phyloP scores from a whole-genome alignment of 2,329 filamentous ascomycete species.

The Hysterium pulicare region DNA sequence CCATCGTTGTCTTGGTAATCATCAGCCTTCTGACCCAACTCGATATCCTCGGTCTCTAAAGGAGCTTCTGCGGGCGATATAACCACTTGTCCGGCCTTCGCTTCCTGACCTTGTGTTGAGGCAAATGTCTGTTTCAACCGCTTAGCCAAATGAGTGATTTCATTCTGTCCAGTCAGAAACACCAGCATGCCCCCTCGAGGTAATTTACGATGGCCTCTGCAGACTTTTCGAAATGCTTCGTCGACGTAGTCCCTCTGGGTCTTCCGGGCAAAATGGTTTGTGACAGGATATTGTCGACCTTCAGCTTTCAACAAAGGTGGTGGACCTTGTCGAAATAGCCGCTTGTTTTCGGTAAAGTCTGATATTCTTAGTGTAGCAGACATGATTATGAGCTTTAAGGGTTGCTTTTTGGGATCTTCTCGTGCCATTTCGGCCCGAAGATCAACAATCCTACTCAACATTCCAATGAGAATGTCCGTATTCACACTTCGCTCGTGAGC shows the following conservation, averaged over 20 bases:
- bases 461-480: conserved; percentile 95
- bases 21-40: conserved; percentile 59
- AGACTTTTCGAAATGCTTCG: conserved; percentile 84
- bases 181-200: conserved; percentile 89
- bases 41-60: conserved; percentile 81
- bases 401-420: conserved; percentile 66
- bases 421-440: conserved; percentile 70
- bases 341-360: conserved; percentile 81
- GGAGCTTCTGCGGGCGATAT: conserved; percentile 75
- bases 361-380: conserved; percentile 89
- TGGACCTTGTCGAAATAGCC: conserved; percentile 67
- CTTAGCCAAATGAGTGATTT: conserved; percentile 82
- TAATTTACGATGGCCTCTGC: conserved; percentile 81
- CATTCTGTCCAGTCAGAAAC: conserved; percentile 89
- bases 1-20: conserved; percentile 45
- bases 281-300: conserved; percentile 87
- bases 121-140: conserved; percentile 67
- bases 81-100: conserved; percentile 64
- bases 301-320: conserved; percentile 87
- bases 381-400: conserved; percentile 95
- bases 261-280: conserved; percentile 78
- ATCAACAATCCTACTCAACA: conserved; percentile 89
- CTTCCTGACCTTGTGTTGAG: conserved; percentile 44
- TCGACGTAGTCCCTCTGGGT: conserved; percentile 87
- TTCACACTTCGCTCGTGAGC: conserved; percentile 97